phyloP scores from a whole-genome alignment of 805 yeast species.

The Candida hungchunana region DNA sequence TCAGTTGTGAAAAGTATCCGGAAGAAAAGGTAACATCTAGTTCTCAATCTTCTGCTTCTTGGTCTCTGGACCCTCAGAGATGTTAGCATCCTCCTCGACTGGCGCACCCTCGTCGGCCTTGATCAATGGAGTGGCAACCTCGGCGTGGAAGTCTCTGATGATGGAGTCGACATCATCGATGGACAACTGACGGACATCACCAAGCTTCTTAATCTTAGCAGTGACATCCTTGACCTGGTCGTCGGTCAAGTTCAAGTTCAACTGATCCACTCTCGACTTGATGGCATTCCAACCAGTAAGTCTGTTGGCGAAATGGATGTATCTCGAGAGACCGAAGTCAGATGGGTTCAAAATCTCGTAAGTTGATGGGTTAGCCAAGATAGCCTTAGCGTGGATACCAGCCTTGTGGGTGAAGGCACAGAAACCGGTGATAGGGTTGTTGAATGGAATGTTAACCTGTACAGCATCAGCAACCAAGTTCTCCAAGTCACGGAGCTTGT shows the following conservation, averaged over 20 bases:
- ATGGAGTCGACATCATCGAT: conserved; percentile 98
- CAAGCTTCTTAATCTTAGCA: conserved; percentile 84
- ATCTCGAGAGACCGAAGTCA: conserved; percentile 93
- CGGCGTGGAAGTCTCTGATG: conserved; percentile 89
- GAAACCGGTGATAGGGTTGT: conserved; percentile 98
- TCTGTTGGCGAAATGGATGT: conserved; percentile 96
- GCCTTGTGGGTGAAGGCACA: conserved; percentile 99
- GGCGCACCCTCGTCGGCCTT: conserved; percentile 23
- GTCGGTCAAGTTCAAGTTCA: conserved; percentile 84
- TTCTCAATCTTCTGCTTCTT: conserved; percentile 29
- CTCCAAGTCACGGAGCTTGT: conserved; percentile 93
- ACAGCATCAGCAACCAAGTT: conserved; percentile 96
- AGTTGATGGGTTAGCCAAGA: conserved; percentile 97
- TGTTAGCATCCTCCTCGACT: conserved; percentile 18
- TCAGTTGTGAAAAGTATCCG: too few relatives aligned
- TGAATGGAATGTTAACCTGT: conserved; percentile 94
- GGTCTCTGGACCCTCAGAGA: conserved; percentile 26
- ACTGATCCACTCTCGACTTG: conserved; percentile 96
- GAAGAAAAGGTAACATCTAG: too few relatives aligned
- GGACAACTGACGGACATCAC: conserved; percentile 90
- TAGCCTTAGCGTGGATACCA: conserved; percentile 98
- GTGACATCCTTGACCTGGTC: conserved; percentile 96
- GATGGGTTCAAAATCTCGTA: conserved; percentile 93
- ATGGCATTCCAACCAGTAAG: conserved; percentile 99
- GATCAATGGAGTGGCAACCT: conserved; percentile 52